Percentiles rank a stretch among this genome's conserved stretches.
Conservation (phyloP, 169 alveolate species). For the Cryptosporidium xiaoi region DNA sequence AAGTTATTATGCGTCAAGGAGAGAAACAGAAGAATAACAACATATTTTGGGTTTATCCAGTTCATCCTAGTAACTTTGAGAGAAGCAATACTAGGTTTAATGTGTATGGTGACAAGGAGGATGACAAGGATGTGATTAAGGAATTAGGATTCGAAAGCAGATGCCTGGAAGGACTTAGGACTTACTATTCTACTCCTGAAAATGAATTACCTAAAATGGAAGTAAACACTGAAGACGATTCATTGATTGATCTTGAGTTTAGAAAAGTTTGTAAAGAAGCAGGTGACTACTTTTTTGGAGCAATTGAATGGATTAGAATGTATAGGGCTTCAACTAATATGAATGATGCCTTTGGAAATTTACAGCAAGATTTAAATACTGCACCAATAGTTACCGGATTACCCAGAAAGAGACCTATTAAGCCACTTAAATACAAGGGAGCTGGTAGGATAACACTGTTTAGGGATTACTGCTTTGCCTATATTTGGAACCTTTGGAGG, state of each 20-base stretch:
- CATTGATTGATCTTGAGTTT: conserved; percentile 26
- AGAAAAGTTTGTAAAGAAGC: conserved; percentile 59
- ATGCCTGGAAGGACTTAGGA: conserved; percentile 35
- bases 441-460: conserved; percentile 36
- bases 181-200: not conserved
- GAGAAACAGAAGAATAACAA: conserved; percentile 12
- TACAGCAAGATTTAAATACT: not conserved
- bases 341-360: not conserved
- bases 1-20: conserved; percentile 29
- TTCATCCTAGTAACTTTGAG: conserved; percentile 40
- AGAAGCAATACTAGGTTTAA: conserved; percentile 7
- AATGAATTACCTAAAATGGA: conserved; percentile 36
- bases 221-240: conserved; percentile 26
- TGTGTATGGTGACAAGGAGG: conserved; percentile 2
- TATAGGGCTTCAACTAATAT: conserved; percentile 16
- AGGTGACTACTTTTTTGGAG: conserved; percentile 56
- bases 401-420: conserved; percentile 41
- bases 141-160: conserved; percentile 32
- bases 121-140: conserved; percentile 12
- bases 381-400: conserved; percentile 65
- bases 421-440: conserved; percentile 34
- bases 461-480: conserved; percentile 66
- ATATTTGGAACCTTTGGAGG: conserved; percentile 61
- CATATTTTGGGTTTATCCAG: conserved; percentile 63
- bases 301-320: conserved; percentile 69